Percentiles rank a stretch among this genome's conserved stretches.
Evolutionary conservation across 768 basidiomycete species (phyloP).

Genomic region (Boletus speciosus): DNA sequence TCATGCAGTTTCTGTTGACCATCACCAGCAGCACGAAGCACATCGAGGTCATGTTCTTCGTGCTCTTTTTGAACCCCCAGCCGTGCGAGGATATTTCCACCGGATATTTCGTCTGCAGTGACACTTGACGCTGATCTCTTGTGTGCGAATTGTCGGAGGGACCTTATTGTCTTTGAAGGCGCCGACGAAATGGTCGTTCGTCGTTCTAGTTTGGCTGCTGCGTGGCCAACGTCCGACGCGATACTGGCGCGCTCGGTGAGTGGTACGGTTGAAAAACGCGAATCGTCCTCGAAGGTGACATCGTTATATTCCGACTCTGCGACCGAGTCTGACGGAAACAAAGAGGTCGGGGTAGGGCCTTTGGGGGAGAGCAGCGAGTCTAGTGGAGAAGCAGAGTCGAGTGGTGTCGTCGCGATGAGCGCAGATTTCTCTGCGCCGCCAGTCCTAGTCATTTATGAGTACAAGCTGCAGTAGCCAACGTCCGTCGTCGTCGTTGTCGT

Average conservation of each 20-base stretch:
- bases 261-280: conserved; percentile 51
- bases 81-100: conserved; percentile 47
- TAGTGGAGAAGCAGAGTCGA: conserved; percentile 28
- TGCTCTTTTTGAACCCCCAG: conserved; percentile 45
- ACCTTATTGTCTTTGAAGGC: conserved; percentile 16
- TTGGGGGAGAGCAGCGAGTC: conserved; percentile 54
- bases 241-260: conserved; percentile 38
- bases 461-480: background rate
- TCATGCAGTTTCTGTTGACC: conserved; percentile 72
- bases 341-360: conserved; percentile 27
- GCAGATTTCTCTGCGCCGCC: conserved; percentile 13
- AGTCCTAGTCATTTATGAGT: conserved; percentile 20
- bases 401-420: conserved; percentile 3
- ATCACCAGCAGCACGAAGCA: conserved; percentile 50
- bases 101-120: conserved; percentile 45
- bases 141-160: conserved; percentile 39
- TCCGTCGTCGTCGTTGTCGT: background rate
- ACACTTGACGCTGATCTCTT: conserved; percentile 62
- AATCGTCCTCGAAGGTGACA: conserved; percentile 43
- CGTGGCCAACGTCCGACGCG: conserved; percentile 26
- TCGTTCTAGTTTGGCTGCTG: conserved; percentile 21
- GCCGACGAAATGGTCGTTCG: conserved; percentile 31
- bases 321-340: conserved; percentile 40
- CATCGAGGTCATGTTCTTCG: conserved; percentile 38
- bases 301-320: conserved; percentile 66